Evolutionary conservation across 2,329 filamentous ascomycete species (phyloP).

Genomic region (Diaporthe batatas): DNA sequence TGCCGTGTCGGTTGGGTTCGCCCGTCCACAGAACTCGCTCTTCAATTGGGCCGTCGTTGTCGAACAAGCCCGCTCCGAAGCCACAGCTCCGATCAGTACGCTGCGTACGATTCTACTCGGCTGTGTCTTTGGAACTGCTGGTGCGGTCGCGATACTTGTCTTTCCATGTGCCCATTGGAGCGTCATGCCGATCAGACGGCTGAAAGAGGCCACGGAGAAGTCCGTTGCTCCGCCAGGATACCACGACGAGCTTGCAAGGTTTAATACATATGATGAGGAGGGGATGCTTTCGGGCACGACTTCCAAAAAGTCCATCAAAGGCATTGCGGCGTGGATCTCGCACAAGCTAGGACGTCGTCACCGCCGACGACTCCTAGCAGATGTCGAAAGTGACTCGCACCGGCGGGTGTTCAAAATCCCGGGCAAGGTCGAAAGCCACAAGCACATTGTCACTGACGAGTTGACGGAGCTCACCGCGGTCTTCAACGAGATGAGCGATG

Average conservation of each 20-base stretch:
- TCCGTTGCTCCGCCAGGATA: slow-evolving; percentile 77
- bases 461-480: slow-evolving; percentile 84
- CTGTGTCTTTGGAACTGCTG: slow-evolving; percentile 87
- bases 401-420: slow-evolving; percentile 82
- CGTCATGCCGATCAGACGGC: slow-evolving; percentile 81
- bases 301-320: slow-evolving; percentile 61
- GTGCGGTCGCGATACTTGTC: slow-evolving; percentile 77
- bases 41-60: slow-evolving; percentile 88
- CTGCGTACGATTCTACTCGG: slow-evolving; percentile 85
- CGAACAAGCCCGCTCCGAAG: slow-evolving; percentile 81
- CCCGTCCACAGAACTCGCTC: slow-evolving; percentile 74
- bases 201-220: slow-evolving; percentile 81
- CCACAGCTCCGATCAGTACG: slow-evolving; percentile 79
- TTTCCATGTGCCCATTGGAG: slow-evolving; percentile 86
- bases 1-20: slow-evolving; percentile 83
- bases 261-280: slow-evolving; percentile 62
- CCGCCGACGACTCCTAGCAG: slow-evolving; percentile 47
- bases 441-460: slow-evolving; percentile 85
- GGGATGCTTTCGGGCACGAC: slow-evolving; percentile 56
- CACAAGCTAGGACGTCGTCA: slow-evolving; percentile 52
- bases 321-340: slow-evolving; percentile 55
- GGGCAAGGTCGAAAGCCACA: slow-evolving; percentile 81
- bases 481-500: slow-evolving; percentile 93
- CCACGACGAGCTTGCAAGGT: slow-evolving; percentile 58
- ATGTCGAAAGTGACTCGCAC: slow-evolving; percentile 54